A percentile compares a stretch with the other conserved stretches of the same genome.
Conservation (phyloP, 176 grass and related monocot species). For the Areca catechu region DNA sequence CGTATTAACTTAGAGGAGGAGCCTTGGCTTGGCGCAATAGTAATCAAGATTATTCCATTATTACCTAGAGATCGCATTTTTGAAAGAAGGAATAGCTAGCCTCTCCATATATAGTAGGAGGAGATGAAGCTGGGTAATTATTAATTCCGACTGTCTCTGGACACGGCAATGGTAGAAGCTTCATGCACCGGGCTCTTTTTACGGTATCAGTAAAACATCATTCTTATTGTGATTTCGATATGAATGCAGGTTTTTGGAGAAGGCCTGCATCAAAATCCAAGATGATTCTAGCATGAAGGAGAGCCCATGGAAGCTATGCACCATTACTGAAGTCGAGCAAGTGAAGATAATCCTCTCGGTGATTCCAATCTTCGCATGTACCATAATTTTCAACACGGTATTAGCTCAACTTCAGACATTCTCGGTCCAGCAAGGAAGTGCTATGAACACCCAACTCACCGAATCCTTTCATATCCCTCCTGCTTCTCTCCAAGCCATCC, state of each 20-base stretch:
- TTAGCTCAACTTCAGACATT: conserved; percentile 96
- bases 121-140: too few relatives aligned
- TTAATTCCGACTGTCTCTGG: too few relatives aligned
- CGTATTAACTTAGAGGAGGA: too few relatives aligned
- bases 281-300: conserved; percentile 38
- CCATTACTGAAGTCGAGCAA: conserved; percentile 50
- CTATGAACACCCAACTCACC: conserved; percentile 68
- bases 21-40: too few relatives aligned
- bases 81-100: too few relatives aligned
- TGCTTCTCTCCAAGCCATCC: conserved; percentile 83
- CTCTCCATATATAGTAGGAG: too few relatives aligned
- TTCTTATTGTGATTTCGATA: too few relatives aligned
- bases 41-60: too few relatives aligned
- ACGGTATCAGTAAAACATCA: too few relatives aligned
- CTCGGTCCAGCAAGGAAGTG: conserved; percentile 87
- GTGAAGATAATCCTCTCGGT: conserved; percentile 78
- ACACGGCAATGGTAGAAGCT: too few relatives aligned
- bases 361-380: conserved; percentile 94
- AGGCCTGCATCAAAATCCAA: conserved; percentile 52
- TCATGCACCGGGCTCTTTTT: too few relatives aligned
- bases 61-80: too few relatives aligned
- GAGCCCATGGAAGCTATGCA: conserved; percentile 75
- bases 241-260: conserved; percentile 67
- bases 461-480: conserved; percentile 66
- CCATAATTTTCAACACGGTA: conserved; percentile 97